Conservation (phyloP, 2,329 filamentous ascomycete genomes). For the Chalaropsis thielavioides region DNA sequence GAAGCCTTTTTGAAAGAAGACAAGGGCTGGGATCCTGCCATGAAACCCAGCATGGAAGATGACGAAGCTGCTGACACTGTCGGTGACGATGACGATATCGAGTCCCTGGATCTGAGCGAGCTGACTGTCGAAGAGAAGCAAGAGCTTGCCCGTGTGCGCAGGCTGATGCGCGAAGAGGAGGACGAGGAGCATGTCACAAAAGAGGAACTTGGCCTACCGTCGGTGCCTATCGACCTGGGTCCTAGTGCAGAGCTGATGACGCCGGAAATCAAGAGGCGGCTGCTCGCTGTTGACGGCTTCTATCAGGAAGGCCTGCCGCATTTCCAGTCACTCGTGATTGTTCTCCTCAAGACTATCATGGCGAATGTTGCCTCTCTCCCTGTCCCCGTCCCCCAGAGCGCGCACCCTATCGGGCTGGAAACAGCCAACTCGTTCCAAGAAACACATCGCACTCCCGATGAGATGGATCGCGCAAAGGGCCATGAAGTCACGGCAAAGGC, state of each 20-base stretch:
- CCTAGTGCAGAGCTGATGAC: conserved; percentile 35
- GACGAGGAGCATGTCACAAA: conserved; percentile 21
- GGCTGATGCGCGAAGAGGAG: conserved; percentile 27
- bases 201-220: conserved; percentile 20
- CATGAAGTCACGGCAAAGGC: conserved; percentile 86
- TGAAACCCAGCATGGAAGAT: conserved; percentile 22
- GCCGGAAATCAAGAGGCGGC: conserved; percentile 45
- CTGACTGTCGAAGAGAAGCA: conserved; percentile 29
- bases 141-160: conserved; percentile 30
- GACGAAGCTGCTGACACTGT: background rate
- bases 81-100: conserved; percentile 29
- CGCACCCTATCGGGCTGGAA: conserved; percentile 16
- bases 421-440: conserved; percentile 27
- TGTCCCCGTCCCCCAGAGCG: conserved; percentile 15
- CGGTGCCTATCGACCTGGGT: conserved; percentile 28
- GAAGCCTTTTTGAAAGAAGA: conserved; percentile 86
- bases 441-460: conserved; percentile 40
- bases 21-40: conserved; percentile 61
- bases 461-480: conserved; percentile 65
- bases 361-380: conserved; percentile 69
- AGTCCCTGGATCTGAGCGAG: conserved; percentile 34
- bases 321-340: conserved; percentile 83
- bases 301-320: conserved; percentile 77
- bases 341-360: conserved; percentile 76
- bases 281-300: conserved; percentile 64